These are phyloP conservation scores for Xylariaceae sp. DNA, from an alignment of 2,329 filamentous ascomycete species.

Conservation along the genomic window DNA sequence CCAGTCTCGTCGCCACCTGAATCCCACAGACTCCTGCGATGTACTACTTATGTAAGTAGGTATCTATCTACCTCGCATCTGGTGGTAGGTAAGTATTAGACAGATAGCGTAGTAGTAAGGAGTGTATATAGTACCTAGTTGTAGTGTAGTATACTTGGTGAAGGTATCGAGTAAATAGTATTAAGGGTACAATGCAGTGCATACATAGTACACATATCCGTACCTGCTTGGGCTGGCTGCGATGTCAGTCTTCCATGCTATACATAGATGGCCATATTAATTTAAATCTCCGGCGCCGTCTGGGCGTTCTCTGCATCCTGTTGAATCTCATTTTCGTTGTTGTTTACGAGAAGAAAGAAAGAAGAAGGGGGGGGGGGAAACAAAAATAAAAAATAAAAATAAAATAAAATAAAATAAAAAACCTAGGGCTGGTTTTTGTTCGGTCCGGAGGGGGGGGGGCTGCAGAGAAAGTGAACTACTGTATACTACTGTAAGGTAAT, in stretches of 20 bases:
- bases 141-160: not conserved
- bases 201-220: not conserved
- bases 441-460: conserved; percentile 2
- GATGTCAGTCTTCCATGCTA: too few relatives aligned
- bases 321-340: too few relatives aligned
- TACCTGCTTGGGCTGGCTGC: too few relatives aligned
- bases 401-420: too few relatives aligned
- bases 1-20: conserved; percentile 19
- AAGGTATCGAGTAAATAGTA: not conserved
- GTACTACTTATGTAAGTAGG: not conserved
- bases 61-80: not conserved
- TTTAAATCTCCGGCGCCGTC: not conserved
- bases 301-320: not conserved
- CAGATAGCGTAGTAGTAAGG: too few relatives aligned
- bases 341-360: too few relatives aligned
- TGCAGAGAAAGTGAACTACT: conserved; percentile 12
- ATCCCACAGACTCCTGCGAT: conserved; percentile 19
- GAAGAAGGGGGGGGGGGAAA: not conserved
- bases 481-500: not conserved
- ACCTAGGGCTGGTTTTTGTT: conserved; percentile 16
- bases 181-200: not conserved
- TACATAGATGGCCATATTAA: not conserved
- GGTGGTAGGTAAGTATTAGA: too few relatives aligned
- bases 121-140: not conserved
- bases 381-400: not conserved